A percentile compares a stretch with the other conserved stretches of the same genome.
These are phyloP conservation scores for Hanseniaspora taiwanica DNA, from an alignment of 805 yeast genomes.

Conservation along the genomic window DNA sequence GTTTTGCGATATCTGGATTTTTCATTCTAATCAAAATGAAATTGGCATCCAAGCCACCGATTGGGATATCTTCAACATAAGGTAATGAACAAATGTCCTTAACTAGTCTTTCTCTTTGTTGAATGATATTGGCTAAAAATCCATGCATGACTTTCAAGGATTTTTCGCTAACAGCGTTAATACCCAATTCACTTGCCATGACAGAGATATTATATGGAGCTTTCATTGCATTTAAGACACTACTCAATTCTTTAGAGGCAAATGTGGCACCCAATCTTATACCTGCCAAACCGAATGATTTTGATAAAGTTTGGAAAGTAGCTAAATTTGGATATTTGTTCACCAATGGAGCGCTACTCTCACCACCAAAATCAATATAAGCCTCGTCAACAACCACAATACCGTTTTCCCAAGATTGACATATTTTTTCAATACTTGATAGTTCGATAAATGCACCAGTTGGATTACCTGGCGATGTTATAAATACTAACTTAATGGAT, in stretches of 20 bases:
- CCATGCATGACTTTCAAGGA: slow-evolving; percentile 48
- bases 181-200: slow-evolving; percentile 61
- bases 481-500: slow-evolving; percentile 57
- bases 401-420: slow-evolving; percentile 51
- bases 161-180: slow-evolving; percentile 49
- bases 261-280: slow-evolving; percentile 78
- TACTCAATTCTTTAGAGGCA: slow-evolving; percentile 45
- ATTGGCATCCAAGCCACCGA: slow-evolving; percentile 82
- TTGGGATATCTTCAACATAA: slow-evolving; percentile 50
- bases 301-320: slow-evolving; percentile 84
- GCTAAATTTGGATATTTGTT: slow-evolving; percentile 71
- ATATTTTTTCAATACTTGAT: slow-evolving; percentile 33
- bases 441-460: slow-evolving; percentile 57
- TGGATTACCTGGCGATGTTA: slow-evolving; percentile 97
- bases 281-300: slow-evolving; percentile 94
- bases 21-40: slow-evolving; percentile 66
- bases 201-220: slow-evolving; percentile 92
- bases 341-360: slow-evolving; percentile 67
- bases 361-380: slow-evolving; percentile 71
- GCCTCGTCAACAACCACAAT: slow-evolving; percentile 88
- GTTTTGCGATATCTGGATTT: slow-evolving; percentile 58
- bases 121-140: slow-evolving; percentile 35
- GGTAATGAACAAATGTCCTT: slow-evolving; percentile 39
- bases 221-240: slow-evolving; percentile 73
- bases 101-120: slow-evolving; percentile 44